phyloP scores from a whole-genome alignment of 2,329 filamentous ascomycete species.

The Colletotrichum sp. region DNA sequence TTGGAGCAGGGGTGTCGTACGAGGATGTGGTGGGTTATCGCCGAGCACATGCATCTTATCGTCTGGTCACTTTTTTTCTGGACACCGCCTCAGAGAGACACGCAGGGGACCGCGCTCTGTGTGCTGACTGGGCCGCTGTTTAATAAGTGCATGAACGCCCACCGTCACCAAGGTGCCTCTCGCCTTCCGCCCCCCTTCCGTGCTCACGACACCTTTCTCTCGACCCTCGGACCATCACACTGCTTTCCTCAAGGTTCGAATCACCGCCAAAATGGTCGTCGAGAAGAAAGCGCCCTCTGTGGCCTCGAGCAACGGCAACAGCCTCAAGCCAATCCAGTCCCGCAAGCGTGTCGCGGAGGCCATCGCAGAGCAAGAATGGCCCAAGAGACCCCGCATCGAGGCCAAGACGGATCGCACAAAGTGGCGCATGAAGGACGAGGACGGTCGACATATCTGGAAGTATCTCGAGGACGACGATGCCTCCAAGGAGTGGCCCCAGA shows the following conservation, averaged over 20 bases:
- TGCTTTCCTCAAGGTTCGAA: background rate
- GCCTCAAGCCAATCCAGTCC: conserved; percentile 26
- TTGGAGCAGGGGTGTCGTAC: background rate
- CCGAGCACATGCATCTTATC: conserved; percentile 13
- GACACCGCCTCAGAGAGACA: conserved; percentile 13
- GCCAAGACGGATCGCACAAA: conserved; percentile 77
- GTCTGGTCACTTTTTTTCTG: background rate
- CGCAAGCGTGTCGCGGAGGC: conserved; percentile 50
- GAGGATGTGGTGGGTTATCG: conserved; percentile 10
- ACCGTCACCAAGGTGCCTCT: background rate
- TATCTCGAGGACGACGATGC: conserved; percentile 81
- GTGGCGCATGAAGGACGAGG: conserved; percentile 86
- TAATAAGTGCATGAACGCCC: conserved; percentile 8
- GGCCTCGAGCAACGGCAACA: conserved; percentile 11
- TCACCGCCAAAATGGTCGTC: background rate
- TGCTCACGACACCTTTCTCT: background rate
- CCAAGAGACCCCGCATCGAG: conserved; percentile 53
- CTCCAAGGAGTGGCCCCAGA: conserved; percentile 81
- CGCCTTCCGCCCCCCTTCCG: background rate
- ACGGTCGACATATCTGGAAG: conserved; percentile 91
- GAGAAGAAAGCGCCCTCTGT: conserved; percentile 3
- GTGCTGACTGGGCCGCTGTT: background rate
- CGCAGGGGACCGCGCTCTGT: background rate
- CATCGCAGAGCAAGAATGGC: conserved; percentile 36
- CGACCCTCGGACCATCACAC: background rate